Evolutionary conservation across 129 eudicot genomes (phyloP), one percentile per base, ranked within the genome.

Genomic region (Flaveria robusta): DNA sequence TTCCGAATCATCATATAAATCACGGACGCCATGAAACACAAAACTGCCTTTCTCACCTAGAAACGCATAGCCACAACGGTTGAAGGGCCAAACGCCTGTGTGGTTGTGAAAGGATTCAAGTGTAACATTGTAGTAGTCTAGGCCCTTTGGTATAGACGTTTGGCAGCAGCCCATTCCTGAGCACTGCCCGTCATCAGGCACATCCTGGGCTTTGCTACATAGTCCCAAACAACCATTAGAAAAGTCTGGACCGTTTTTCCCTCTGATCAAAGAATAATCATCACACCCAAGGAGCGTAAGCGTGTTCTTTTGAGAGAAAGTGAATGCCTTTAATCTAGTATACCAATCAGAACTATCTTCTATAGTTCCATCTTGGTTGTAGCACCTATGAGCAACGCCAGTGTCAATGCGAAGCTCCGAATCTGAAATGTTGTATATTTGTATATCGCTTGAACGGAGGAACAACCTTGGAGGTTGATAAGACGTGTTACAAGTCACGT

Each of bases 101-200:
- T 63, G 78, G 47, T 20, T 41, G 3, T 37, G 9, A 0, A 67
- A 29, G 27, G 71, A 4, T 20, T 3, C 1, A 10, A 72, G 24
- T 22, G 26, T 2, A 60, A 43, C 22, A 20, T 8, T 10, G 27
- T 51, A 78, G 9, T 19, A 13, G 24, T 68, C 58, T 15, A 83
- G 7, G 41, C 86, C 86, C 14, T 58, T 78, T 1, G 86, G 68
- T 46, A 83, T 78, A 7, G 71, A 18, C 31, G 74, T 78, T 46
- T 78, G 83, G 64, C 86, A 83, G 22, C 86, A 83, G 11, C 86
- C 83, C n/a, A 11, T 54, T 46, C 86, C 86, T 8, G 83, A 65
- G 71, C 86, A 83, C 16, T 69, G 18, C 10, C 86, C 80, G 5
- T 45, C 58, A 13, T 20, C 6, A 56, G 54, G 7, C 47, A 83